Percentiles rank a stretch among this genome's conserved stretches.
Evolutionary conservation across 2,329 filamentous ascomycete species (phyloP).

Genomic region (Aspergillus pseudoviridinutans): DNA sequence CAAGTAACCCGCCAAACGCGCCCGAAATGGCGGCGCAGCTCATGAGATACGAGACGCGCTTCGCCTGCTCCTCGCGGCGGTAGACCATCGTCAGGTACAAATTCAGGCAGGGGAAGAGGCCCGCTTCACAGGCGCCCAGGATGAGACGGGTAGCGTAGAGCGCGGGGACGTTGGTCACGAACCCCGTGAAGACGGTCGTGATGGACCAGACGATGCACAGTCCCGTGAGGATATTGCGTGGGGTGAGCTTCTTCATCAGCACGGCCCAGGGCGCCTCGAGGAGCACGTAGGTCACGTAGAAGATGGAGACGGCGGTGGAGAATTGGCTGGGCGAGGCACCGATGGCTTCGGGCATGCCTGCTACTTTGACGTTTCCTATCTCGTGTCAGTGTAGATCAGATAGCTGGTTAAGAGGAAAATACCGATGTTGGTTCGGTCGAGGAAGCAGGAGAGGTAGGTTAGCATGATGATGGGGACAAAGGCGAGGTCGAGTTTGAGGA

Average conservation of each 20-base stretch:
- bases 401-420: neutral
- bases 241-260: constrained; percentile 47
- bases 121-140: constrained; percentile 36
- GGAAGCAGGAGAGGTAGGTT: constrained; percentile 52
- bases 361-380: constrained; percentile 46
- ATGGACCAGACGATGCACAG: constrained; percentile 47
- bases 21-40: constrained; percentile 38
- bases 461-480: constrained; percentile 54
- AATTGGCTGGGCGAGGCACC: constrained; percentile 39
- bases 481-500: constrained; percentile 47
- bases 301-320: constrained; percentile 49
- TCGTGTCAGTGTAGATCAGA: neutral
- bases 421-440: constrained; percentile 55
- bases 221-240: constrained; percentile 38
- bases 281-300: constrained; percentile 50
- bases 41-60: constrained; percentile 40
- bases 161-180: constrained; percentile 40
- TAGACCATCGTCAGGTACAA: constrained; percentile 42
- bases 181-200: constrained; percentile 48
- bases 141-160: constrained; percentile 41
- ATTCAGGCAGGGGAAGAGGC: constrained; percentile 39
- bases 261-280: constrained; percentile 49
- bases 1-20: constrained; percentile 39
- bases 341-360: constrained; percentile 46
- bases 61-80: constrained; percentile 38